Base-by-base conservation (phyloP, 1,284 basidiomycete species). In the Melampsora abietis-canadensis region DNA sequence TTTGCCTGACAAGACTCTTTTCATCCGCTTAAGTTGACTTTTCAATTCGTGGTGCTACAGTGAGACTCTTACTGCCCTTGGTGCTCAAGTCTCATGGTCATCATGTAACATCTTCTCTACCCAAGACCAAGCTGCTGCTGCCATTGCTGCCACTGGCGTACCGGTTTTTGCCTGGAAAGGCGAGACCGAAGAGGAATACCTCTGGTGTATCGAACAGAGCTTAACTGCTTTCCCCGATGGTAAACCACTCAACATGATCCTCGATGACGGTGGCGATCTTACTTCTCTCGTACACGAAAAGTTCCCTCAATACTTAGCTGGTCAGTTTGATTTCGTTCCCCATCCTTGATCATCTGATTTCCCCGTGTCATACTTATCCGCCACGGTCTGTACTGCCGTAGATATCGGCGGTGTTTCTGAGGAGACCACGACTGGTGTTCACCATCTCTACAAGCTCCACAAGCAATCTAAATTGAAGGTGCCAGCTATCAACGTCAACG, bases 101-200 rank as follows among this genome's bases (percentile, higher is more conserved):
- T 98, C 95, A 80, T 97, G 94, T 86, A 98, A 99, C 87, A 99
- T 99, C 83, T 99, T 96, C 86, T 98, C 96, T 75, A 99, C 95
- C 75, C 96, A 84, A 81, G 95, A 98, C 84, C 95, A 98, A 84
- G 95, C 95, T 77, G 96, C 95, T 76, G 92, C 95, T 78, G 96
- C 93, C 79, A 98, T 98, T 79, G 95, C 95, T 77, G 95, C 94
- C 31, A 96, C 96, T 77, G 95, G 95, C 80, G 92, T 98, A 74
- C 95, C 95, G 79, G 95, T 98, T 81, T 98, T 89, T 82, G 96
- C 95, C 77, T 99, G 95, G 95, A 99, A 99, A 87, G 96, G 96
- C 77, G 95, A 99, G 87, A 96, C 94, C 76, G 96, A 98, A 84
- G 95, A 98, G 84, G 95, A 99, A 84, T 98, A 98, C 86, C 83